Evolutionary conservation across 257 asterid species (phyloP).

Genomic region (Solanum appendiculatum): DNA sequence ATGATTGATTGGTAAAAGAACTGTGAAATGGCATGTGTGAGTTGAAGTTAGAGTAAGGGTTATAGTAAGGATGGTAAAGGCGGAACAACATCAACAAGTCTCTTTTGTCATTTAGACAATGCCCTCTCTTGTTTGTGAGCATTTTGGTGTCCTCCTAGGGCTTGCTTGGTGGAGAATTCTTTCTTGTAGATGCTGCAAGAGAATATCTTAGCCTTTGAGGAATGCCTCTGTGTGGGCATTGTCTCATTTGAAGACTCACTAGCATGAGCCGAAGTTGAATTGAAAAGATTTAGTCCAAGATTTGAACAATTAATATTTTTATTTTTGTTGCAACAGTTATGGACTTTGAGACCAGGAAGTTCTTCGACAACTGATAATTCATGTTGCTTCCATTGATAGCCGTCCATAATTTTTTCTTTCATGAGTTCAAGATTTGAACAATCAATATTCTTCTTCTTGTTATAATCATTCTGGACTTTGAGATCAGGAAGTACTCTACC

Average conservation of each 20-base stretch:
- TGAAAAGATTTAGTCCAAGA: constrained; percentile 28
- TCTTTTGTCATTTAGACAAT: too few relatives aligned
- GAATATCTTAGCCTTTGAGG: constrained; percentile 22
- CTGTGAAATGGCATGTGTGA: not conserved
- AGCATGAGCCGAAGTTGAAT: not conserved
- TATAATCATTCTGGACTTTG: constrained; percentile 15
- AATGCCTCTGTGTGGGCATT: not conserved
- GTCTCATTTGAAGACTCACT: constrained; percentile 15
- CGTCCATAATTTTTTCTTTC: not conserved
- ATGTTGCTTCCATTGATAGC: not conserved
- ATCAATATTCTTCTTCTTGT: too few relatives aligned
- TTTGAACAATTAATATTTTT: not conserved
- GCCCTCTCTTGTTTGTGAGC: not conserved
- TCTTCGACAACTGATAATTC: not conserved
- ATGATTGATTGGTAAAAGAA: not conserved
- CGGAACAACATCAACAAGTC: not conserved
- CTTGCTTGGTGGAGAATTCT: constrained; percentile 22
- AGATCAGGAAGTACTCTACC: constrained; percentile 23
- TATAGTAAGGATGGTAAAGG: not conserved
- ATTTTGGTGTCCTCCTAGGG: constrained; percentile 12
- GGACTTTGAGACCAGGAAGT: not conserved
- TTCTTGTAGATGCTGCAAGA: constrained; percentile 34
- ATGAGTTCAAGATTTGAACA: too few relatives aligned
- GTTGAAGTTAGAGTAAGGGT: not conserved
- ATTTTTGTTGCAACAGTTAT: not conserved